Base-by-base conservation (phyloP, 768 basidiomycete genomes). In the Antrodiella citrinella region DNA sequence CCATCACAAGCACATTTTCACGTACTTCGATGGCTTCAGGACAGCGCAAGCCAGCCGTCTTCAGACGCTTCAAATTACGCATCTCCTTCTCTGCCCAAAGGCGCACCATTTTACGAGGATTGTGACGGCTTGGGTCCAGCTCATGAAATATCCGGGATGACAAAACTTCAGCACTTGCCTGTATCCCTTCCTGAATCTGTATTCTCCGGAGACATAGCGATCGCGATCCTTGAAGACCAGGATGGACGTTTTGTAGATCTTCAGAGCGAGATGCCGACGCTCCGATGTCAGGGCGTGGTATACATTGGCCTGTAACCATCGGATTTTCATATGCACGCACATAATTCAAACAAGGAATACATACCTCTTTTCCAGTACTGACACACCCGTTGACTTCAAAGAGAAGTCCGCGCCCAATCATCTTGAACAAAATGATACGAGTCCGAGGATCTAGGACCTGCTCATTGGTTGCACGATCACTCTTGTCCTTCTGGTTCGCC, bases 81-180 rank as follows among this genome's bases (percentile, higher is more conserved):
- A 97, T 87, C 67, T 99, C 96, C 69, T 99, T 99, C 68, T 99
- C 96, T 2, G 96, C 96, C 96, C 96, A 99, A 2, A 98, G 67
- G 13, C 92, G 78, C 18, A 99, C 94, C 95, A 99, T 98, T 70
- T 99, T 99, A 22, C 96, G 81, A 13, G 96, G 95, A 63, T 98
- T 99, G 54, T 78, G 82, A 51, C 85, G 84, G 62, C 73, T 71
- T n/a, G 25, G 9, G 35, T 43, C 13, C 13, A 43, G 20, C 21
- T 25, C 18, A 22, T 43, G 15, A 7, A 22, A 9, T 22, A 43
- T 19, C 21, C 41, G 41, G 35, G 10, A 18, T 4, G 26, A 15
- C 15, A 26, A 23, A 20, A 51, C 69, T 69, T 24, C 18, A 44
- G 25, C 41, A 49, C 52, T 3, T 25, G 57, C 60, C 80, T 83